A percentile compares a stretch with the other conserved stretches of the same genome.
phyloP scores from a whole-genome alignment of 805 yeast species.

The Nakazawaea siamensis region DNA sequence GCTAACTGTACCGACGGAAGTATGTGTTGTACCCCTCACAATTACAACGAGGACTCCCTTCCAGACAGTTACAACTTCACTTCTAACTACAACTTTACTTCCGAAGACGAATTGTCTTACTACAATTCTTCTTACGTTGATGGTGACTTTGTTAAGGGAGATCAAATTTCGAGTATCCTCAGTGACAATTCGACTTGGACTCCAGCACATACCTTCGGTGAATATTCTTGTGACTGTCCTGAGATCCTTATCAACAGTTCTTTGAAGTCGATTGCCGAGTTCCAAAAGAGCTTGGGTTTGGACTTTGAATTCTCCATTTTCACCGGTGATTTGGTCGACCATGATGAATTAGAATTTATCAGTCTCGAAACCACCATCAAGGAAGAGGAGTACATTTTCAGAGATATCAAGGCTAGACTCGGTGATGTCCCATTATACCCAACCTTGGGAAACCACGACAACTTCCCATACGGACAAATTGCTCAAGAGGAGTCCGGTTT shows the following conservation, averaged over 20 bases:
- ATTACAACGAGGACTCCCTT: constrained; percentile 27
- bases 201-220: constrained; percentile 58
- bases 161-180: constrained; percentile 15
- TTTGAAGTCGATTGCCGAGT: constrained; percentile 32
- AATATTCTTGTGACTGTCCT: constrained; percentile 61
- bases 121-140: constrained; percentile 23
- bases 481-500: constrained; percentile 45
- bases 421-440: constrained; percentile 50
- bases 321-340: constrained; percentile 73
- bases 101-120: constrained; percentile 11
- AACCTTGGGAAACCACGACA: constrained; percentile 65
- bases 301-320: constrained; percentile 54
- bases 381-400: constrained; percentile 44
- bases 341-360: constrained; percentile 42
- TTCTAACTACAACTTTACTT: constrained; percentile 11
- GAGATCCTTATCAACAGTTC: constrained; percentile 52
- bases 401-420: constrained; percentile 42
- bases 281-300: constrained; percentile 22
- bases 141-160: constrained; percentile 22
- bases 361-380: constrained; percentile 37
- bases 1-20: constrained; percentile 42
- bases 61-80: constrained; percentile 35
- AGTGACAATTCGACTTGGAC: constrained; percentile 24
- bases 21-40: constrained; percentile 56
- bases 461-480: constrained; percentile 64